Evolutionary conservation across 768 basidiomycete species (phyloP).

Genomic region (Boletus reticuloceps): DNA sequence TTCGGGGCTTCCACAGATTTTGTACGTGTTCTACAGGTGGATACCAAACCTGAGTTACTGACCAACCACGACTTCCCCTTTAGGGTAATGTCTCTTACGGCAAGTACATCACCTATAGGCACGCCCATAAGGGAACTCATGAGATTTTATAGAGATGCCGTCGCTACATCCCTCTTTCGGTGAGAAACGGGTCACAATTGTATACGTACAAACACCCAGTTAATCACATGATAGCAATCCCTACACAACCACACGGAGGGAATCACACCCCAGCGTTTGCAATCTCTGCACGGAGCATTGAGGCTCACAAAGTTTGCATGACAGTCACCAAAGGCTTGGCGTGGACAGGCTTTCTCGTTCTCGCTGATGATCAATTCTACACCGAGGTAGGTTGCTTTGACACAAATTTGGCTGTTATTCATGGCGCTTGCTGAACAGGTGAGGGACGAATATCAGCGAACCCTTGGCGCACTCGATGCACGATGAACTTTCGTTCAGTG

Average conservation of each 20-base stretch:
- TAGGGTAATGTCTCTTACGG: conserved; percentile 78
- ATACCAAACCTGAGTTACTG: neutral
- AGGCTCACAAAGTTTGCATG: conserved; percentile 64
- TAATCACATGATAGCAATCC: conserved; percentile 52
- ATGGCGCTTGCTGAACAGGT: conserved; percentile 16
- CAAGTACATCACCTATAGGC: conserved; percentile 29
- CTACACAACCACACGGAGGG: conserved; percentile 66
- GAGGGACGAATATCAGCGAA: conserved; percentile 22
- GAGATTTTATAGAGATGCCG: conserved; percentile 46
- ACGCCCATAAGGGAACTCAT: conserved; percentile 12
- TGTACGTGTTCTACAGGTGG: conserved; percentile 41
- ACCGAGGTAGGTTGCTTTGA: conserved; percentile 40
- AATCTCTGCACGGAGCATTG: conserved; percentile 51
- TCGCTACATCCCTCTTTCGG: conserved; percentile 64
- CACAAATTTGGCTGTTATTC: neutral
- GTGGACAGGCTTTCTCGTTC: conserved; percentile 54
- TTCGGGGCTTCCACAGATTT: conserved; percentile 74
- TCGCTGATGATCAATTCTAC: conserved; percentile 59
- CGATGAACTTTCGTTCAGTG: neutral
- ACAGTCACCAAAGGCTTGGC: conserved; percentile 59
- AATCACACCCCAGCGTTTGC: conserved; percentile 75
- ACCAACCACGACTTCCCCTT: conserved; percentile 15
- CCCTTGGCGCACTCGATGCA: conserved; percentile 1
- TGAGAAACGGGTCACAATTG: conserved; percentile 27
- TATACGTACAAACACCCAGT: neutral